phyloP scores from a whole-genome alignment of 1,284 basidiomycete species.

The Ustilago trichophora region DNA sequence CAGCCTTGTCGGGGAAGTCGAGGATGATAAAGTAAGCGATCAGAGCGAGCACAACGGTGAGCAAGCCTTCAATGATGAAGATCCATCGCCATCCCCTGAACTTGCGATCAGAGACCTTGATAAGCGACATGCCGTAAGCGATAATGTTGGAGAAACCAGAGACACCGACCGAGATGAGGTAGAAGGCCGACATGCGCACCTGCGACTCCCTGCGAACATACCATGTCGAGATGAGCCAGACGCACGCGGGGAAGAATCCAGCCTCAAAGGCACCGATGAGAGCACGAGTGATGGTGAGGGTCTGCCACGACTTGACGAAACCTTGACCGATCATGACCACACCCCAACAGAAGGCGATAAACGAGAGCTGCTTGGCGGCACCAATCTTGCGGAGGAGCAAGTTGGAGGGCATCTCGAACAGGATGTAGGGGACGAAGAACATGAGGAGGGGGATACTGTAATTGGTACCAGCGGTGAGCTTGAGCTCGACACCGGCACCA shows the following conservation, averaged over 20 bases:
- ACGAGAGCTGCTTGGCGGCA: constrained; percentile 63
- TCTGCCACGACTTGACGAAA: constrained; percentile 48
- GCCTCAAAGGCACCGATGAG: constrained; percentile 66
- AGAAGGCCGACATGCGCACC: constrained; percentile 67
- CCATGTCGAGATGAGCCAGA: constrained; percentile 69
- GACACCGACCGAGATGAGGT: constrained; percentile 65
- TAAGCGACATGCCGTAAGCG: constrained; percentile 59
- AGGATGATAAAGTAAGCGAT: constrained; percentile 53
- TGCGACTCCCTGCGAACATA: constrained; percentile 69
- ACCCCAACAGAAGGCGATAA: constrained; percentile 67
- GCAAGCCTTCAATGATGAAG: constrained; percentile 46
- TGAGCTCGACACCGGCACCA: constrained; percentile 51
- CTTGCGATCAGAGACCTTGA: constrained; percentile 19
- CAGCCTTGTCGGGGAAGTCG: constrained; percentile 69
- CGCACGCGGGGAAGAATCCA: constrained; percentile 63
- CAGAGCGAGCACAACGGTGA: constrained; percentile 45
- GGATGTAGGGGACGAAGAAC: constrained; percentile 67
- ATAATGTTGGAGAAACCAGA: constrained; percentile 68
- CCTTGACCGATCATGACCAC: constrained; percentile 66
- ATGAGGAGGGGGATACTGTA: constrained; percentile 64
- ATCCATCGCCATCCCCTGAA: constrained; percentile 65
- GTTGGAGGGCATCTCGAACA: constrained; percentile 57
- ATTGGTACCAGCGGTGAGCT: constrained; percentile 55
- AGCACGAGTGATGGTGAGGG: constrained; percentile 67
- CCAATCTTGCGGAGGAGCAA: constrained; percentile 66